A percentile compares a stretch with the other conserved stretches of the same genome.
Evolutionary conservation across 2,329 filamentous ascomycete genomes (phyloP).

Genomic region (Hypoxylon sp.): DNA sequence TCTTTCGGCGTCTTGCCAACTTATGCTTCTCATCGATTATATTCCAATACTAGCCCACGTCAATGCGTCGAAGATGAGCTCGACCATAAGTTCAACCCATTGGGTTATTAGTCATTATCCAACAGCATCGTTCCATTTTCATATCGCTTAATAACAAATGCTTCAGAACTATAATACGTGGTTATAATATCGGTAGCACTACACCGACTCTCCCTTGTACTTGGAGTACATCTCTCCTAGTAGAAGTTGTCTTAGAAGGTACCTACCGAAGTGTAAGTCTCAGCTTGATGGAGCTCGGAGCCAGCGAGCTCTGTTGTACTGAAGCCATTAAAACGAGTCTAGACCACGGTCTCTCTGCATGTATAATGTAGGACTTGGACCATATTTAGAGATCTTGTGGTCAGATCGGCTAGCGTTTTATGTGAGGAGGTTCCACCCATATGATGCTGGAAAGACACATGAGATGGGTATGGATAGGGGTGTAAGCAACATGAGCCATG

Average conservation of each 20-base stretch:
- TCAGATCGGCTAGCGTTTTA: neutral
- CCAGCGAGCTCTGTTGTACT: neutral
- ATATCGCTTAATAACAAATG: neutral
- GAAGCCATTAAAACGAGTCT: neutral
- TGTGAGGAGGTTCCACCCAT: neutral
- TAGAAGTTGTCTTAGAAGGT: neutral
- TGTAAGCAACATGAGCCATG: neutral
- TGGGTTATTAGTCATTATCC: constrained; percentile 1
- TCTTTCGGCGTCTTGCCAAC: neutral
- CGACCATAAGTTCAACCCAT: neutral
- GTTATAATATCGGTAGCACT: neutral
- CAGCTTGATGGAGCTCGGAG: neutral
- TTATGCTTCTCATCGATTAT: neutral
- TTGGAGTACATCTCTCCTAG: neutral
- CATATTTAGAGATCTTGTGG: neutral
- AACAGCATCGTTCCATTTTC: neutral
- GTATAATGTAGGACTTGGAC: neutral
- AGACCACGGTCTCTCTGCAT: neutral
- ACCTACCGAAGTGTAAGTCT: neutral
- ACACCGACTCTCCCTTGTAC: constrained; percentile 8
- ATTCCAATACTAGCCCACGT: neutral
- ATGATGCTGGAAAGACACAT: neutral
- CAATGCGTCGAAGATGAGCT: constrained; percentile 3
- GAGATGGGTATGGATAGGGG: neutral
- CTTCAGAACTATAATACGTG: neutral